These are phyloP conservation scores for Mycosphaerella arachidis DNA, from an alignment of 2,329 filamentous ascomycete genomes.

Conservation along the genomic window DNA sequence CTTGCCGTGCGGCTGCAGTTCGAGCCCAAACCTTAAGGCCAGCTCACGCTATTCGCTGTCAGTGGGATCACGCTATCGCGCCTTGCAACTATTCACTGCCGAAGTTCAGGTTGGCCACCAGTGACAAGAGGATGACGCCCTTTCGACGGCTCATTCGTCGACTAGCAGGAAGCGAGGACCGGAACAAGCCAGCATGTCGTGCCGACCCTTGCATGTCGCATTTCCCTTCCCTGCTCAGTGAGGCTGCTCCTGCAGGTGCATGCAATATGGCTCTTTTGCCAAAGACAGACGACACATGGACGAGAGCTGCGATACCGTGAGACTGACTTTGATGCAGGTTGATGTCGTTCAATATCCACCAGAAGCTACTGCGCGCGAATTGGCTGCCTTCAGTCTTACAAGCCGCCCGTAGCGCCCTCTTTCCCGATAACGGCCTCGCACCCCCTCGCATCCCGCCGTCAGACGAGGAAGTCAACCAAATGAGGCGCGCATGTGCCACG, in stretches of 20 bases:
- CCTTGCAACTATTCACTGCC: slow-evolving; percentile 12
- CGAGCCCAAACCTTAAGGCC: slow-evolving; percentile 24
- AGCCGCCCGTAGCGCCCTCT: slow-evolving; percentile 70
- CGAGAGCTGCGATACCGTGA: neutral
- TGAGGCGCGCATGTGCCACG: slow-evolving; percentile 64
- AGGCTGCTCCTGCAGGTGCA: slow-evolving; percentile 14
- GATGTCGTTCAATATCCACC: slow-evolving; percentile 43
- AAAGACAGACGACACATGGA: slow-evolving; percentile 8
- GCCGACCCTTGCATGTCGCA: slow-evolving; percentile 10
- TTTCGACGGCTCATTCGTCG: slow-evolving; percentile 13
- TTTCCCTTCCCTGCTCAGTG: slow-evolving; percentile 9
- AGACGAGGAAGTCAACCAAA: slow-evolving; percentile 55
- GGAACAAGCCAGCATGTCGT: slow-evolving; percentile 6
- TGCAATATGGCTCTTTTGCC: slow-evolving; percentile 17
- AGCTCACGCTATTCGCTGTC: slow-evolving; percentile 5
- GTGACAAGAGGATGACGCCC: slow-evolving; percentile 12
- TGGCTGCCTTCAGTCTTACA: slow-evolving; percentile 52
- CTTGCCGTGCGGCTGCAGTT: slow-evolving; percentile 14
- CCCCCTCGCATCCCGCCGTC: slow-evolving; percentile 59
- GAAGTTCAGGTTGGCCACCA: slow-evolving; percentile 17
- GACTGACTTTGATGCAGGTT: slow-evolving; percentile 34
- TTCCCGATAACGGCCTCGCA: slow-evolving; percentile 77
- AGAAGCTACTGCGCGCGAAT: slow-evolving; percentile 39
- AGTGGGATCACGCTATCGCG: slow-evolving; percentile 10
- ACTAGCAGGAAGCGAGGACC: slow-evolving; percentile 4